Conservation (phyloP, 2,329 filamentous ascomycete genomes). For the Sordariomycetes sp. region DNA sequence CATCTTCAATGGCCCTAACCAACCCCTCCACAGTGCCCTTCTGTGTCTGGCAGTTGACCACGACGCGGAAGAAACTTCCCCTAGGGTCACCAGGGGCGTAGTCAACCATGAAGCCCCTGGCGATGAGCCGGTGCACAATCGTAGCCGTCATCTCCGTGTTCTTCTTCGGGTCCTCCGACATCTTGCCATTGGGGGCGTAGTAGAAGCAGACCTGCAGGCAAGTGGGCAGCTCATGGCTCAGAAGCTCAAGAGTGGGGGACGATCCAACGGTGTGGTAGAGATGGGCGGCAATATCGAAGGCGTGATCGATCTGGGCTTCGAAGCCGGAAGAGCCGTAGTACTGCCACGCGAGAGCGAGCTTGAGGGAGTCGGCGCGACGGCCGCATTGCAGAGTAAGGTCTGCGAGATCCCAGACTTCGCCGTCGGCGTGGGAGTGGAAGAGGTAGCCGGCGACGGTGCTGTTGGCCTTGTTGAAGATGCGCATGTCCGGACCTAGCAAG, state of each 20-base stretch:
- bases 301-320: conserved; percentile 57
- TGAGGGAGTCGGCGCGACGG: conserved; percentile 73
- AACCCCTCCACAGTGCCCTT: conserved; percentile 42
- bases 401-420: conserved; percentile 76
- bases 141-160: conserved; percentile 40
- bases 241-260: conserved; percentile 55
- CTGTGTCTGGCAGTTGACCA: conserved; percentile 48
- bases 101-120: conserved; percentile 50
- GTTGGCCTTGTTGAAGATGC: conserved; percentile 72
- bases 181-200: conserved; percentile 49
- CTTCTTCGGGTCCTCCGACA: conserved; percentile 29
- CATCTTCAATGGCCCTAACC: conserved; percentile 41
- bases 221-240: conserved; percentile 69
- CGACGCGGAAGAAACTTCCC: conserved; percentile 51
- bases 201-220: conserved; percentile 97
- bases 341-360: conserved; percentile 80
- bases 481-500: conserved; percentile 68
- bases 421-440: conserved; percentile 61
- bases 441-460: conserved; percentile 81
- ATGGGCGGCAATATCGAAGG: conserved; percentile 61
- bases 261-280: conserved; percentile 52
- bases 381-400: conserved; percentile 93
- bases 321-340: conserved; percentile 80
- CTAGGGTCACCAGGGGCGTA: conserved; percentile 48
- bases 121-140: conserved; percentile 38